These are phyloP conservation scores for Elasticomyces elasticus DNA, from an alignment of 495 filamentous ascomycete genomes.

Conservation along the genomic window DNA sequence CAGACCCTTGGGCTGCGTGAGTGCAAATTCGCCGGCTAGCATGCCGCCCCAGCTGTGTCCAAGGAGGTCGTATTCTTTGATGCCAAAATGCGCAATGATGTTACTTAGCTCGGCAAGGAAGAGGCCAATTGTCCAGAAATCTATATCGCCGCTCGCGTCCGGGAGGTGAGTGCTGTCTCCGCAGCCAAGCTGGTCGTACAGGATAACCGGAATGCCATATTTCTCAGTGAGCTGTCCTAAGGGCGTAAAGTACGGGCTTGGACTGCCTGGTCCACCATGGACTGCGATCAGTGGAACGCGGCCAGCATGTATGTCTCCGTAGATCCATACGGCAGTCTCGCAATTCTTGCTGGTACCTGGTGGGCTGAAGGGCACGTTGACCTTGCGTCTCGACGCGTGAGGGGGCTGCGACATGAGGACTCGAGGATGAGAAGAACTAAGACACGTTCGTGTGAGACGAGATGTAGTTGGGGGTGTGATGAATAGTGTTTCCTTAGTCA, in stretches of 20 bases:
- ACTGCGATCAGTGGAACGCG: not conserved
- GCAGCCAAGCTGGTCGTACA: slow-evolving; percentile 46
- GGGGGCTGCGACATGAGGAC: not conserved
- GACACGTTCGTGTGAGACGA: no score
- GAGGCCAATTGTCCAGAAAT: slow-evolving; percentile 39
- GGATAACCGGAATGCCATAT: slow-evolving; percentile 33
- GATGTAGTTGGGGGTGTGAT: no score
- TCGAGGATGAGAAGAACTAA: no score
- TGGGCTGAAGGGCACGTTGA: not conserved
- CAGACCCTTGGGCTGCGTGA: slow-evolving; percentile 32
- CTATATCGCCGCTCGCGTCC: slow-evolving; percentile 31
- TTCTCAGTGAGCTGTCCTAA: not conserved
- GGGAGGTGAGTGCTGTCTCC: slow-evolving; percentile 38
- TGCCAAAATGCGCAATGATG: slow-evolving; percentile 33
- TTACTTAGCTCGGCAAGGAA: slow-evolving; percentile 42
- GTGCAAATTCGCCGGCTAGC: slow-evolving; percentile 32
- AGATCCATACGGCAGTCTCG: not conserved
- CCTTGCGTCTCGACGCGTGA: not conserved
- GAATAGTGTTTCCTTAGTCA: no score
- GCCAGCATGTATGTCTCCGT: not conserved
- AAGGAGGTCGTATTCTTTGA: slow-evolving; percentile 34
- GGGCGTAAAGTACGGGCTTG: not conserved
- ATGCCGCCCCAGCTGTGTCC: slow-evolving; percentile 43
- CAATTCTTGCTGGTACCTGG: not conserved
- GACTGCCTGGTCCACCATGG: slow-evolving; percentile 8